Percentiles rank a stretch among this genome's conserved stretches.
Conservation (phyloP, 257 asterid species). For the Solanum acaule region DNA sequence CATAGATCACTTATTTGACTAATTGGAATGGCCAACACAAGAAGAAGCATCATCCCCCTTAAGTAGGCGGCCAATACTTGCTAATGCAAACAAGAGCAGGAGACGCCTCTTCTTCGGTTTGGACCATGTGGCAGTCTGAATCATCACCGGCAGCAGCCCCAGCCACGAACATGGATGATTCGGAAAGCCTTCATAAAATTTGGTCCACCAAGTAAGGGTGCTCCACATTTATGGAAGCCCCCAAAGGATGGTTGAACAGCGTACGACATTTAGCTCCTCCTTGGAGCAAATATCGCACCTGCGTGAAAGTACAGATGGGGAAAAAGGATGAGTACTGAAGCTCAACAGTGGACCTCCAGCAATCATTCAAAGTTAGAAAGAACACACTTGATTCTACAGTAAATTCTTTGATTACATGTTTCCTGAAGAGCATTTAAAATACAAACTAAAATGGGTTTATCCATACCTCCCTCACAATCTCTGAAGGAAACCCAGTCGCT, state of each 20-base stretch:
- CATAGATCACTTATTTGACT: conserved; percentile 22
- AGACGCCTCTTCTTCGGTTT: conserved; percentile 75
- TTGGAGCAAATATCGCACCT: conserved; percentile 99
- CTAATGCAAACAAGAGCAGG: conserved; percentile 68
- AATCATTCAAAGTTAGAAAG: conserved; percentile 23
- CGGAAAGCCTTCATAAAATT: conserved; percentile 65
- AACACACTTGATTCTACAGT: not conserved
- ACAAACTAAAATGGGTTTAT: not conserved
- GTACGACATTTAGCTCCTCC: conserved; percentile 98
- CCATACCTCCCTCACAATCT: conserved; percentile 85
- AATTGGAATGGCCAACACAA: conserved; percentile 50
- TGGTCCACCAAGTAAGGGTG: conserved; percentile 69
- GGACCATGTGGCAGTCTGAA: conserved; percentile 74
- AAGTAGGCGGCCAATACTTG: conserved; percentile 53
- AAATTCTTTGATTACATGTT: not conserved
- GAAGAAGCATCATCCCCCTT: conserved; percentile 79
- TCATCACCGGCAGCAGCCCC: conserved; percentile 68
- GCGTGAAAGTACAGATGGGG: conserved; percentile 51
- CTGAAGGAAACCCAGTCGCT: conserved; percentile 75
- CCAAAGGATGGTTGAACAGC: conserved; percentile 60
- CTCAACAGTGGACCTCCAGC: conserved; percentile 38
- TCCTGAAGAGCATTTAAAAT: not conserved
- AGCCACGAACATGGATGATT: conserved; percentile 67
- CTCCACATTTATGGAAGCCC: conserved; percentile 76
- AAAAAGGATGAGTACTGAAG: conserved; percentile 46